These are phyloP conservation scores for Colletotrichum sansevieriae DNA, from an alignment of 2,329 filamentous ascomycete species.

Conservation along the genomic window DNA sequence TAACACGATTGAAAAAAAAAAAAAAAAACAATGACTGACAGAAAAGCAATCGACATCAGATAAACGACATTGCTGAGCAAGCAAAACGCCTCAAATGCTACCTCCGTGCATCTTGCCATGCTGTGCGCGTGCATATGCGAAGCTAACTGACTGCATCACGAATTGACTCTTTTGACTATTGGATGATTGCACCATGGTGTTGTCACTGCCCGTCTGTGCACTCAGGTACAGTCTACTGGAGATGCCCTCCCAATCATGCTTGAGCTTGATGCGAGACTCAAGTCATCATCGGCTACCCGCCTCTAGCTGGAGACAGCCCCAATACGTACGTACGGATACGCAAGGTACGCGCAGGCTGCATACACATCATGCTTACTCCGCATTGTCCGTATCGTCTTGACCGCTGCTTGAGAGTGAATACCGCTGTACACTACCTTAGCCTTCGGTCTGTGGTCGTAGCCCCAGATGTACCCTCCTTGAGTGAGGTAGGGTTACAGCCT, in stretches of 20 bases:
- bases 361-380: slow-evolving; percentile 4
- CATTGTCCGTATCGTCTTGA: background rate
- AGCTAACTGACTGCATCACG: background rate
- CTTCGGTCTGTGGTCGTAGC: background rate
- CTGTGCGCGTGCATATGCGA: background rate
- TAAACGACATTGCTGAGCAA: background rate
- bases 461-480: too few relatives aligned
- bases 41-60: background rate
- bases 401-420: too few relatives aligned
- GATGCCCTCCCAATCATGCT: too few relatives aligned
- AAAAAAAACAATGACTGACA: background rate
- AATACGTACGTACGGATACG: slow-evolving; percentile 18
- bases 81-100: background rate
- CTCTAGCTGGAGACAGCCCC: slow-evolving; percentile 5
- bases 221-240: background rate
- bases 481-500: background rate
- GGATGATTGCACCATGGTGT: slow-evolving; percentile 28
- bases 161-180: background rate
- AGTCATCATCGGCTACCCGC: slow-evolving; percentile 19
- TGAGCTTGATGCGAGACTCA: slow-evolving; percentile 7
- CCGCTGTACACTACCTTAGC: background rate
- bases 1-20: background rate
- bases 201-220: slow-evolving; percentile 28
- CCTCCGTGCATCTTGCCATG: background rate
- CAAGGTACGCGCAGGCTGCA: background rate